Evolutionary conservation across 163 green algal genomes (phyloP).

Genomic region (Prototheca wickerhamii): DNA sequence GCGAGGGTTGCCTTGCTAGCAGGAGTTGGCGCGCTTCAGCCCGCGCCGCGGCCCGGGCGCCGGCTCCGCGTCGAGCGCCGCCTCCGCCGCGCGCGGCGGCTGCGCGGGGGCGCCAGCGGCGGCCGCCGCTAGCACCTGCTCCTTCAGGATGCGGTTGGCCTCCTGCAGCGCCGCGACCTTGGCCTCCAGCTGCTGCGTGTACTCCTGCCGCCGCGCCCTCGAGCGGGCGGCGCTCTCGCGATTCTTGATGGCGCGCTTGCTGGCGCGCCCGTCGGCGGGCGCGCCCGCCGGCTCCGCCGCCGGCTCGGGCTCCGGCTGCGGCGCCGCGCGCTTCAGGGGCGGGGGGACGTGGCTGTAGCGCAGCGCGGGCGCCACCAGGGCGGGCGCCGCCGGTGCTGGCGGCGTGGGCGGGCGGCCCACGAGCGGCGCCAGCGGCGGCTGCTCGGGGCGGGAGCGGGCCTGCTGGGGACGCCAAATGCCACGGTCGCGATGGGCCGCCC

Average conservation of each 20-base stretch:
- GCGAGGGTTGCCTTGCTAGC: no score
- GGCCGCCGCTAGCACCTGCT: slow-evolving; percentile 27
- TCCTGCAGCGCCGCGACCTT: slow-evolving; percentile 36
- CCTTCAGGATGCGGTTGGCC: slow-evolving; percentile 31
- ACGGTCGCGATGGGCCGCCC: no score
- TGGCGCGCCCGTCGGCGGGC: neutral
- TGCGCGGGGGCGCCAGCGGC: neutral
- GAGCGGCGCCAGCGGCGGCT: no score
- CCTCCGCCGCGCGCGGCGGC: no score
- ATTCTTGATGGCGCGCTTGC: slow-evolving; percentile 40
- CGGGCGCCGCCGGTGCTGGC: neutral
- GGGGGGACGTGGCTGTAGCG: no score
- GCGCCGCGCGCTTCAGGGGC: no score
- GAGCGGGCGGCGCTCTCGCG: slow-evolving; percentile 52
- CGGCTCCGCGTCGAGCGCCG: no score
- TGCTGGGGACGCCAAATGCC: no score
- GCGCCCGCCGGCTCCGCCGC: neutral
- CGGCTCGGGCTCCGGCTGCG: neutral
- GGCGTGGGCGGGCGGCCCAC: neutral
- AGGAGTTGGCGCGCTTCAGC: no score
- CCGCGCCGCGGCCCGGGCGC: no score
- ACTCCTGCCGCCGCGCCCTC: slow-evolving; percentile 38
- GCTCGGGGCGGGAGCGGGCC: no score
- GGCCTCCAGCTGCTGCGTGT: slow-evolving; percentile 42
- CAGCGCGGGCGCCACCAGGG: neutral